Conservation (phyloP, 306 rosid genomes). For the Corylus heterophylla region DNA sequence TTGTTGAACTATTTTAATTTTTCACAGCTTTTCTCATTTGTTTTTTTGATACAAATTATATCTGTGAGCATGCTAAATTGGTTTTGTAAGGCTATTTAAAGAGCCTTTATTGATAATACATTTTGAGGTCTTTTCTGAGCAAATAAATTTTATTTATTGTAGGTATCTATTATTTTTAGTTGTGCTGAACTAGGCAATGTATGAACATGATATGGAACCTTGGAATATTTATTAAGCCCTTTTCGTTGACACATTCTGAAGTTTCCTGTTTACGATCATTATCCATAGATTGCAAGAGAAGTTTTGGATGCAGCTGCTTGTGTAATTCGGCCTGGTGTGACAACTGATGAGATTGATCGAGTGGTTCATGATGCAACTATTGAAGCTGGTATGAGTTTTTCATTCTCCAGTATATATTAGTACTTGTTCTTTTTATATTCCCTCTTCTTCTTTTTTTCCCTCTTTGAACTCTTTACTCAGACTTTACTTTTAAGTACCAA, state of each 20-base stretch:
- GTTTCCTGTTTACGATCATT: not conserved
- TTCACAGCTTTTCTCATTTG: not conserved
- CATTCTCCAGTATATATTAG: constrained; percentile 1
- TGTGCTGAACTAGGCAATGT: not conserved
- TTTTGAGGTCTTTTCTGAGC: not conserved
- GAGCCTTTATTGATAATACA: not conserved
- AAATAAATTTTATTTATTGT: not conserved
- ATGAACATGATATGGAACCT: not conserved
- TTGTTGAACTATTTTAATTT: not conserved
- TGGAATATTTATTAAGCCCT: not conserved
- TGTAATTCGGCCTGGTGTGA: constrained; percentile 80
- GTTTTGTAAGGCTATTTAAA: not conserved
- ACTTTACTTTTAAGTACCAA: not conserved
- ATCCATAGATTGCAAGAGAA: constrained; percentile 73
- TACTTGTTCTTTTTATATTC: not conserved
- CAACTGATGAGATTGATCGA: constrained; percentile 91
- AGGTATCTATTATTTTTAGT: constrained; percentile 4
- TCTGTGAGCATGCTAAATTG: not conserved
- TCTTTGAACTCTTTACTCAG: not conserved
- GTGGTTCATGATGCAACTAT: constrained; percentile 93
- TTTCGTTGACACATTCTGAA: not conserved
- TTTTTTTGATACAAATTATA: not conserved
- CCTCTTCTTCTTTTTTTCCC: not conserved
- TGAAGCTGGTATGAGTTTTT: constrained; percentile 66
- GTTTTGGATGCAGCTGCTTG: constrained; percentile 94